Conservation (phyloP, 257 asterid genomes). For the Solanum pennellii region DNA sequence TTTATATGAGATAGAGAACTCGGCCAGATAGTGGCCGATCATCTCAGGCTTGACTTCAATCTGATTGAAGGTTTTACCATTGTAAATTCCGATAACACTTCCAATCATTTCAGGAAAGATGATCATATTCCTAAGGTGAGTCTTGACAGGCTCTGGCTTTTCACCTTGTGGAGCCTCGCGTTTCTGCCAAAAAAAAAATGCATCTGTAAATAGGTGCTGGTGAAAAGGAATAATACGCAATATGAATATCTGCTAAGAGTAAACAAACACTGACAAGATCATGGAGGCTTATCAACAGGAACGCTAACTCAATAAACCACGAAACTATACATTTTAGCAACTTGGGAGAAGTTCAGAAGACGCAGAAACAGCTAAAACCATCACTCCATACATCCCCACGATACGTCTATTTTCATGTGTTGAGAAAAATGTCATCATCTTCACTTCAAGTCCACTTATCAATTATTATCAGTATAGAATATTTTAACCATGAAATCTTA, state of each 20-base stretch:
- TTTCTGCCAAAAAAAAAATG: conserved; percentile 27
- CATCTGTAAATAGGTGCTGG: not conserved
- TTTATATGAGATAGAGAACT: conserved; percentile 76
- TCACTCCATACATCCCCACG: not conserved
- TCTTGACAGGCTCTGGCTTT: conserved; percentile 68
- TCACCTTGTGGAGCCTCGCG: conserved; percentile 76
- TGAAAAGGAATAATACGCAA: not conserved
- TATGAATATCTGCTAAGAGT: not conserved
- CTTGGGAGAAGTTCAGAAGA: not conserved
- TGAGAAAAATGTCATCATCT: not conserved
- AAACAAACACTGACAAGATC: not conserved
- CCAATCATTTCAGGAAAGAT: conserved; percentile 94
- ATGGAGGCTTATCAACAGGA: not conserved
- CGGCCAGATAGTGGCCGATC: conserved; percentile 82
- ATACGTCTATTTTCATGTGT: not conserved
- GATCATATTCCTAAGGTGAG: conserved; percentile 76
- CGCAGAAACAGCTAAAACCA: not conserved
- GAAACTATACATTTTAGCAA: not conserved
- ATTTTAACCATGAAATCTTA: not conserved
- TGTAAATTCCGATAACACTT: conserved; percentile 70
- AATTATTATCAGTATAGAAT: not conserved
- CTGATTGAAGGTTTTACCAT: conserved; percentile 75
- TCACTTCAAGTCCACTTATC: not conserved
- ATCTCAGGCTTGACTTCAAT: conserved; percentile 78
- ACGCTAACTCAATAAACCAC: not conserved